Base-by-base conservation (phyloP, 2,329 filamentous ascomycete species). In the Lecanicillium sp. region DNA sequence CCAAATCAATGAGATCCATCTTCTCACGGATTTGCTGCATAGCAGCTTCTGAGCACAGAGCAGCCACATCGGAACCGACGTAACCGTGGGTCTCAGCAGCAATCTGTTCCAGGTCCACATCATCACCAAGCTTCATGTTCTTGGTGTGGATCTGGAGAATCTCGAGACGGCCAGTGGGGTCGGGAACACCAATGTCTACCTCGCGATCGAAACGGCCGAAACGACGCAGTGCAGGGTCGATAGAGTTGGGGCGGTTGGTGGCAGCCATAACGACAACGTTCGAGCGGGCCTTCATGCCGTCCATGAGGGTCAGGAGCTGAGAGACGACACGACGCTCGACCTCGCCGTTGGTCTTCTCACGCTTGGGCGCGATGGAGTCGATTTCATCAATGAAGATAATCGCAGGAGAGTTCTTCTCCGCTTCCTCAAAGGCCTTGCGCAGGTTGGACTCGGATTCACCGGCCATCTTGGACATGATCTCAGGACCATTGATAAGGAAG, bases 21-120 rank as follows among this genome's bases (percentile, higher is more conserved):
- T 98, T 98, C 71, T 98, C 92, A 71, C 92, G 90, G 66, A 98
- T 98, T 71, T 98, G 92, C 66, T 98, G 92, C 92, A 98, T 98
- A 48, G 92, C 92, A 60, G 92, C 92, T 69, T 98, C 92, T 6
- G 92, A 98, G 71, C 92, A 98, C 44, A 98, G 87, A 20, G 92
- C 94, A 43, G 92, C 92, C 63, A 98, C 74, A 82, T 98, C 92
- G 22, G 92, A 97, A 72, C 92, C 92, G 50, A 98, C 92, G 56
- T 97, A 98, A 70, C 92, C 92, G 72, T 98, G 92, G 33, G 92
- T 98, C 73, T 98, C 92, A 20, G 92, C 80, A 39, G 92, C 92
- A 57, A 98, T 96, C 57, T 88, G 83, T 72, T 96, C 90, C 32
- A 98, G 79, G 57, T 98, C 92, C 45, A 98, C 92, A 54, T 97